phyloP scores from a whole-genome alignment of 345 rosid species.

The Citrus unshiu region DNA sequence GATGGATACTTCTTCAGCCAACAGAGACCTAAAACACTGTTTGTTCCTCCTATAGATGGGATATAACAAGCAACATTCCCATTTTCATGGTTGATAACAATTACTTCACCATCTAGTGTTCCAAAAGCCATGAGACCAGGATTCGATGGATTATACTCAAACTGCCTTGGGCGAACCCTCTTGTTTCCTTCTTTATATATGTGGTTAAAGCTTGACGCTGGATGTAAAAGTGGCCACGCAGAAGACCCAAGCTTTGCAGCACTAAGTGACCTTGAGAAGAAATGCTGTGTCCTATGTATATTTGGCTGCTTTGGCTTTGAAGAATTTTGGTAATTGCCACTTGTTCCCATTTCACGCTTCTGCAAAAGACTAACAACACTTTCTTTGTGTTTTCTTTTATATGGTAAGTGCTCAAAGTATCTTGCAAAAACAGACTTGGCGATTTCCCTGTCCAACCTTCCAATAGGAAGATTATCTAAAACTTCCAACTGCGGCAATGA shows the following conservation, averaged over 20 bases:
- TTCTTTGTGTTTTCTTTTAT: constrained; percentile 34
- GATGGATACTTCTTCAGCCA: constrained; percentile 55
- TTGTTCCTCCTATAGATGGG: constrained; percentile 31
- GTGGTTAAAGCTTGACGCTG: constrained; percentile 30
- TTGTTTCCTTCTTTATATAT: constrained; percentile 29
- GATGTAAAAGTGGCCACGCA: constrained; percentile 38
- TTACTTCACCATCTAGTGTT: constrained; percentile 53
- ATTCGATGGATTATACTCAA: constrained; percentile 52
- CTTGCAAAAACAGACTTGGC: constrained; percentile 33
- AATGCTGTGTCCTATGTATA: constrained; percentile 23
- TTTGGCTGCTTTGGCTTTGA: constrained; percentile 25
- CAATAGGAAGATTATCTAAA: constrained; percentile 41
- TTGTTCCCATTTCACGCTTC: constrained; percentile 41
- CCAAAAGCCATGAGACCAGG: constrained; percentile 54
- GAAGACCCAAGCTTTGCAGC: constrained; percentile 47
- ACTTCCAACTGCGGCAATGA: constrained; percentile 44
- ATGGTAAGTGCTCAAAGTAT: constrained; percentile 43
- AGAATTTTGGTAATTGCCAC: constrained; percentile 25
- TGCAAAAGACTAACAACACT: constrained; percentile 35
- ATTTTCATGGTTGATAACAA: constrained; percentile 47
- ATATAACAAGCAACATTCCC: constrained; percentile 37
- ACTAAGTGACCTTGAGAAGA: constrained; percentile 43
- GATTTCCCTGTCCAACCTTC: constrained; percentile 30
- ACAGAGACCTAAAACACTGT: constrained; percentile 51
- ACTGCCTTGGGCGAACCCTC: constrained; percentile 54